Conservation (phyloP, 2,329 filamentous ascomycete genomes). For the Diaporthe citriasiana region DNA sequence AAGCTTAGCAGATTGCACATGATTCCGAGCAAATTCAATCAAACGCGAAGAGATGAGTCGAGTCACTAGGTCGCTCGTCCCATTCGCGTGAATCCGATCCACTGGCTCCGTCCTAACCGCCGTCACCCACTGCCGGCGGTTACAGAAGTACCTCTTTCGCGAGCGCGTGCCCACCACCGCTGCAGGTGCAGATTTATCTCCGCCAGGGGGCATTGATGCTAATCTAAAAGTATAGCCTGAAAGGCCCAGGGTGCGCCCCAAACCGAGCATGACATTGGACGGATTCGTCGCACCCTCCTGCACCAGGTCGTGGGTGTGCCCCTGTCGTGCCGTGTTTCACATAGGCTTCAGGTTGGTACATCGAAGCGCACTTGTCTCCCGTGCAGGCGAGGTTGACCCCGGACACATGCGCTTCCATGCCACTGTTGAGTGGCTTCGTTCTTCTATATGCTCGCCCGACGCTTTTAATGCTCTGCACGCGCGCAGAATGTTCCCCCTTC, state of each 20-base stretch:
- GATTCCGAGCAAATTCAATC: constrained; percentile 16
- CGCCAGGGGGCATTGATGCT: constrained; percentile 26
- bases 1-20: constrained; percentile 1
- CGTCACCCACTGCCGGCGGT: constrained; percentile 33
- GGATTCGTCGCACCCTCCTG: constrained; percentile 25
- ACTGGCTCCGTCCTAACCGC: constrained; percentile 34
- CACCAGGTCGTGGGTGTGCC: constrained; percentile 30
- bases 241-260: constrained; percentile 25
- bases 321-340: constrained; percentile 48
- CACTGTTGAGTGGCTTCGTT: neutral
- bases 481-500: constrained; percentile 37
- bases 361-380: constrained; percentile 39
- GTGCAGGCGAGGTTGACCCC: constrained; percentile 31
- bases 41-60: constrained; percentile 37
- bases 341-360: constrained; percentile 48
- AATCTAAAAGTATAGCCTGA: constrained; percentile 23
- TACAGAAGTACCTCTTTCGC: constrained; percentile 34
- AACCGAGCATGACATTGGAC: constrained; percentile 35
- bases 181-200: constrained; percentile 36
- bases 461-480: constrained; percentile 33
- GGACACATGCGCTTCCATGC: constrained; percentile 41
- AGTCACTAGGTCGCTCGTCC: constrained; percentile 38
- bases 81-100: constrained; percentile 12
- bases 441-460: constrained; percentile 35
- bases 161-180: constrained; percentile 6